Base-by-base conservation (phyloP, 2,329 filamentous ascomycete genomes). In the Byssochlamys sp. region DNA sequence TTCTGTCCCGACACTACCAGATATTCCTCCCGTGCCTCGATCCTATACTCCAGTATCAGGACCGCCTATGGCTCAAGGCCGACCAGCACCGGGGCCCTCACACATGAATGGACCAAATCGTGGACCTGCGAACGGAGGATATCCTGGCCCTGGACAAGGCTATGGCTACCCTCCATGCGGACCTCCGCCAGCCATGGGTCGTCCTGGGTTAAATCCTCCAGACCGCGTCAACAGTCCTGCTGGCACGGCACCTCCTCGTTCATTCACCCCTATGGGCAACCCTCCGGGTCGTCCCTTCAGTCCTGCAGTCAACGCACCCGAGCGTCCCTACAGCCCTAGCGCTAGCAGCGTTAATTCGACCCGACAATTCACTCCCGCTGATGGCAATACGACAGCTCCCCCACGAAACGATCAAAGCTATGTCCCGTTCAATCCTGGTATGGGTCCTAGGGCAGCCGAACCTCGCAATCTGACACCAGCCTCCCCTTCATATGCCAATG, bases 1-100 rank as follows among this genome's bases (percentile, higher is more conserved):
- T 4, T 68, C 69, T 4, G 66, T 72, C 4, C 70, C 71, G 2
- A 65, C 69, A 28, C 57, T 72, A 19, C 69, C 70, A 1, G 52
- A 53, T 6, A 62, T 57, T 11, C 62, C 66, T 11, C 58, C 64
- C n/a, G 56, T 65, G 25, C 64, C 64, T 54, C 65, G 64, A 24
- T 65, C 64, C 7, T 65, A 66, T 56, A 65, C 65, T 6, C 64
- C 66, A 50, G 60, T 62, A 45, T 61, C 60, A 39, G 59, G 60
- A 53, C 63, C 61, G 50, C 58, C 62, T 28, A 66, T 64, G 25
- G 62, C 64, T 19, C 66, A 69, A 55, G 61, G 64, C 31, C 68
- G 64, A 39, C 56, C 59, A 25, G 61, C 63, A 2, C 61, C 68
- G 33, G 65, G 62, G n/a, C 65, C 65, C 12, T 67, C 67, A 31